Evolutionary conservation across 371 early-diverging fungal genomes (phyloP), one percentile per base, ranked within the genome.

Genomic region (Mucor piriformis): DNA sequence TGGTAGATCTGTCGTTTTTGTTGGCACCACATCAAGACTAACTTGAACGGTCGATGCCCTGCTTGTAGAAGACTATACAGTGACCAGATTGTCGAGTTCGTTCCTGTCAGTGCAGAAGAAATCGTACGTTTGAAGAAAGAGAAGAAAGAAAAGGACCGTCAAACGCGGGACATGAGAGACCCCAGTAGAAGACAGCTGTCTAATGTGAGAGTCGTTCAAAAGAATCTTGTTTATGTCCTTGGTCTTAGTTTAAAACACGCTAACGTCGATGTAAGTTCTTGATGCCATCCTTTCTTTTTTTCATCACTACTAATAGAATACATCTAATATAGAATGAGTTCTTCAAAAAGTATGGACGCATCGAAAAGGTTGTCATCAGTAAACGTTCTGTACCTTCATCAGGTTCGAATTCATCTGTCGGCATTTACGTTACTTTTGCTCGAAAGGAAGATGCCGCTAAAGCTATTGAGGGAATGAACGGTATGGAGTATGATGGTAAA

Each of bases 1-100:
- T 1, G 33, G 25, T 78, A 97, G 95, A 95, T 98, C 61, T 98
- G 98, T 73, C 90, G 97, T n/a, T 98, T 98, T 73, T 98, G 98
- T 68, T 96, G 95, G 92, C 91, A 98, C 72, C 95, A 95, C 66
- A 96, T 96, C 74, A 93, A 92, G 62, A 91, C 95, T 49, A 87
- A 93, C 66, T 81, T 94, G 61, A 95, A 95, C 70, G 91, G 91
- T 6, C 84, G 88, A 48, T 98, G 98, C 73, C 97, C 98, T 16
- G 97, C 95, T 7, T 98, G 98, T 61, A 82, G 93, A 43, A 77
- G 93, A 57, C 66, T 84, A 12, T 92, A 92, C 57, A 86, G 91
- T 6, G 96, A 96, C 43, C 92, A 96, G 55, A 88, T 84, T 43
- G 88, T 95, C 29, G 91, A 94, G 74, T 95, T 93, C 71, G 88